These are phyloP conservation scores for Talaromyces piceae DNA, from an alignment of 2,329 filamentous ascomycete genomes.

Conservation along the genomic window DNA sequence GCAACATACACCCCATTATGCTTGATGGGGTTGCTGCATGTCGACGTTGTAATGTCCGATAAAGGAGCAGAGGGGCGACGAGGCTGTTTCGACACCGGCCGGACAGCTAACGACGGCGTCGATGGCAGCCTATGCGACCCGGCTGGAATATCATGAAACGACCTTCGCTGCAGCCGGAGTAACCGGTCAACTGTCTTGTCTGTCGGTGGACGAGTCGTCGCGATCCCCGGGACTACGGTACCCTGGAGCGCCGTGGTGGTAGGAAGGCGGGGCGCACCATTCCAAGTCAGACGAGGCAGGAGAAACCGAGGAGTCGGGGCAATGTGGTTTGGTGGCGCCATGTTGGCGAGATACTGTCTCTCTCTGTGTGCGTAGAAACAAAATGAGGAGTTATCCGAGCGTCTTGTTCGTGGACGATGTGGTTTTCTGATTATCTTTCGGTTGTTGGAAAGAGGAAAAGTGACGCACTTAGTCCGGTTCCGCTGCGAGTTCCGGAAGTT, in stretches of 20 bases:
- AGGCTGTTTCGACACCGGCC: background rate
- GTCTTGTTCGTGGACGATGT: background rate
- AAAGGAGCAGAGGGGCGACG: slow-evolving; percentile 9
- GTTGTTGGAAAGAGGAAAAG: background rate
- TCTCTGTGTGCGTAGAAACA: no score
- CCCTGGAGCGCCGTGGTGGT: slow-evolving; percentile 22
- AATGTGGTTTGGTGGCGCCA: slow-evolving; percentile 37
- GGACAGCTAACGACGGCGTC: slow-evolving; percentile 12
- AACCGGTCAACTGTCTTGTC: slow-evolving; percentile 12
- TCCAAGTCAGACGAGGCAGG: slow-evolving; percentile 37
- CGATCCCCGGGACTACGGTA: slow-evolving; percentile 18
- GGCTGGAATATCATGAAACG: slow-evolving; percentile 13
- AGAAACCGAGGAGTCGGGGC: slow-evolving; percentile 37
- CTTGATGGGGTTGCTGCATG: slow-evolving; percentile 28
- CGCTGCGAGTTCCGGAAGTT: background rate
- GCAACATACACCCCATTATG: slow-evolving; percentile 44
- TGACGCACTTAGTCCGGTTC: background rate
- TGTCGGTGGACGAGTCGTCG: slow-evolving; percentile 12
- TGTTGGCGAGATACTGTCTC: slow-evolving; percentile 14
- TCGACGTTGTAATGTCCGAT: slow-evolving; percentile 15
- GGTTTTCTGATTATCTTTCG: background rate
- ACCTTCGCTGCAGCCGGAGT: slow-evolving; percentile 17
- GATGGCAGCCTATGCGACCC: slow-evolving; percentile 10
- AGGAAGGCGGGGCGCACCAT: slow-evolving; percentile 28
- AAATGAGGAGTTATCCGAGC: background rate